These are phyloP conservation scores for Acanthochlamys bracteata DNA, from an alignment of 106 monocot genomes.

Conservation along the genomic window DNA sequence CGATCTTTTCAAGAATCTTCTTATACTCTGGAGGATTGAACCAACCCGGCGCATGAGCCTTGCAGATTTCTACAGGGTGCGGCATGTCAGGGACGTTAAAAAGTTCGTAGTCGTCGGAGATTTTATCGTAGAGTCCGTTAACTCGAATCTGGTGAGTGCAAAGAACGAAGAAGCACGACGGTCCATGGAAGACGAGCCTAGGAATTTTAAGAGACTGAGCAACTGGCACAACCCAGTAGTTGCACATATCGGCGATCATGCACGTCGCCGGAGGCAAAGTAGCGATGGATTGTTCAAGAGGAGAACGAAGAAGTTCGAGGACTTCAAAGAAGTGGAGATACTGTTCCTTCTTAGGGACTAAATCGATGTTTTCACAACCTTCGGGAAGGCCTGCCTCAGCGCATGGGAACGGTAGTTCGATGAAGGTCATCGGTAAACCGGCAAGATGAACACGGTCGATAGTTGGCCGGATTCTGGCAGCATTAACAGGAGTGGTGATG, in stretches of 20 bases:
- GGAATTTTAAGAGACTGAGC: slow-evolving; percentile 24
- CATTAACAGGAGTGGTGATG: slow-evolving; percentile 47
- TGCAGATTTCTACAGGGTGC: slow-evolving; percentile 20
- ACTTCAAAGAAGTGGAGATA: neutral
- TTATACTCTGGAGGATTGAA: slow-evolving; percentile 3
- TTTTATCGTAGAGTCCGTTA: neutral
- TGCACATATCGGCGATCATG: slow-evolving; percentile 34
- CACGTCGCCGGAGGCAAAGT: slow-evolving; percentile 14
- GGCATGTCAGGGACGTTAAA: slow-evolving; percentile 38
- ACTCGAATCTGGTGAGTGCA: slow-evolving; percentile 9
- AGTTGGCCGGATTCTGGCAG: slow-evolving; percentile 16
- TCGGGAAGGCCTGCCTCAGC: slow-evolving; percentile 34
- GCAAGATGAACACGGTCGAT: slow-evolving; percentile 7
- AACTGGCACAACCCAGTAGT: slow-evolving; percentile 24
- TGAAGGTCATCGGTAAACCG: slow-evolving; percentile 21
- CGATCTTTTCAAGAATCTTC: neutral
- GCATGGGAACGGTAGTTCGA: slow-evolving; percentile 33
- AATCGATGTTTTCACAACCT: slow-evolving; percentile 31
- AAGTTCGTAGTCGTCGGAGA: slow-evolving; percentile 12
- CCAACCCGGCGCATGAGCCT: slow-evolving; percentile 11
- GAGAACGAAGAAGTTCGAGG: slow-evolving; percentile 8
- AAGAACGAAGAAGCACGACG: slow-evolving; percentile 25
- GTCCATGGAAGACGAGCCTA: slow-evolving; percentile 30
- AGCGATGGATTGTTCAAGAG: slow-evolving; percentile 15
- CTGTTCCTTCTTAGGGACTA: neutral